Base-by-base conservation (phyloP, 139 green algal species). In the Chlamydomonas sp. region DNA sequence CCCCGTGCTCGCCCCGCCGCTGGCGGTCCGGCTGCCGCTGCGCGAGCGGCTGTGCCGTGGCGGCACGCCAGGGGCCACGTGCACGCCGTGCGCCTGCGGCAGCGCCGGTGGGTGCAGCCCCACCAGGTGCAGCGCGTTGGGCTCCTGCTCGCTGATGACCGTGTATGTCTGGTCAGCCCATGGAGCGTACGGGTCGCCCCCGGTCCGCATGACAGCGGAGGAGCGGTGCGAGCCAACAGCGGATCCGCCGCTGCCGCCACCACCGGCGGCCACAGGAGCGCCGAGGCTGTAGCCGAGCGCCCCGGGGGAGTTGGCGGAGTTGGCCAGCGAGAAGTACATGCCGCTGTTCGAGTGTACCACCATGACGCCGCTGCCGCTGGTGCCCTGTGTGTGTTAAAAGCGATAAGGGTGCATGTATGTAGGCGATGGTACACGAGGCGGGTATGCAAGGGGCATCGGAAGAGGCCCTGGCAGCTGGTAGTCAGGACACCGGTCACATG, bases 11-110 rank as follows among this genome's bases (percentile, higher is more conserved):
- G 83, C 76, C 31, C 83, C 73, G 14, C 83, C 83, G 61, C 83
- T 87, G n/a, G 83, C 62, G 10, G 17, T 76, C n/a, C 83, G 83
- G 14, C 83, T 87, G 61, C 83, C 83, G 61, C 83, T 87, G 17
- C 83, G 71, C 0, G 73, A 81, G 69, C 83, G 73, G 72, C 80
- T 61, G 59, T 87, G 83, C 62, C 83, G 83, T 15, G 83, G 83
- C 74, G 74, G 74, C 49, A 78, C 62, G 74, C 74, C 74, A 6
- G 5, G 7, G 9, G 16, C 17, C 69, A 18, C 9, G 17, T 5
- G 17, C 17, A 31, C 3, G 9, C 9, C 69, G 8, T 18, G 17
- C 16, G 69, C 69, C 2, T 5, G 17, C 69, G 2, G 69, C 9
- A 16, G 17, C 18, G 58, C 68, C 80, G 1, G 20, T 2, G 49